These are phyloP conservation scores for Boletales sp. DNA, from an alignment of 768 basidiomycete species.

Conservation along the genomic window DNA sequence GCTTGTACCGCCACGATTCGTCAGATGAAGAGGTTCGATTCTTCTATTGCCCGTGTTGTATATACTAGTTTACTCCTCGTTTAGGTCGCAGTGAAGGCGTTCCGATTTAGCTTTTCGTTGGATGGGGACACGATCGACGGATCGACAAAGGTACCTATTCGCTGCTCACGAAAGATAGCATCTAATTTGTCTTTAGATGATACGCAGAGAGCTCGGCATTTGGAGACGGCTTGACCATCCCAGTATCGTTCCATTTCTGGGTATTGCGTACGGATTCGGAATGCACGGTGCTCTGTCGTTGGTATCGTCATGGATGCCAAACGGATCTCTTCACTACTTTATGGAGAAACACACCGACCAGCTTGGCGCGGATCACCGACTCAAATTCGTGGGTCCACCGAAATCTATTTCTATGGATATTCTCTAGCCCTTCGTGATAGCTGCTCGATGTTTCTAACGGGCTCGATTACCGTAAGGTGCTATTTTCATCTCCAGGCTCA, in stretches of 20 bases:
- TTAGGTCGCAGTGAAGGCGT: constrained; percentile 6
- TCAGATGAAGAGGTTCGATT: not conserved
- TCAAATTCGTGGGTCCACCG: constrained; percentile 16
- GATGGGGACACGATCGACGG: not conserved
- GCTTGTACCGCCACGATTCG: not conserved
- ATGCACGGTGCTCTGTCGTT: constrained; percentile 8
- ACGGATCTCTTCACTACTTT: constrained; percentile 21
- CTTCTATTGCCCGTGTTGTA: too few species aligned
- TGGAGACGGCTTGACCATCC: constrained; percentile 6
- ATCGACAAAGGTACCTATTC: not conserved
- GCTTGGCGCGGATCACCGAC: not conserved
- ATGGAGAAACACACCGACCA: not conserved
- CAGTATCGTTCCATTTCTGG: constrained; percentile 10
- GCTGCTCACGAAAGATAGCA: too few species aligned
- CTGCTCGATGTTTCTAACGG: constrained; percentile 12
- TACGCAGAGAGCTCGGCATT: constrained; percentile 3
- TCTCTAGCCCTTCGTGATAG: constrained; percentile 15
- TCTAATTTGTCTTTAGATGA: not conserved
- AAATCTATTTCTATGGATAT: constrained; percentile 4
- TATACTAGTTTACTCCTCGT: not conserved
- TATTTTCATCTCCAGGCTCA: not conserved
- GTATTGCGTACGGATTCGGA: constrained; percentile 4
- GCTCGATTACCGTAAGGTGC: constrained; percentile 4
- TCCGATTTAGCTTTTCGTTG: not conserved
- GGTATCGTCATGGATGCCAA: constrained; percentile 30